phyloP scores from a whole-genome alignment of 2,329 filamentous ascomycete genomes.

The Coniella lustricola region DNA sequence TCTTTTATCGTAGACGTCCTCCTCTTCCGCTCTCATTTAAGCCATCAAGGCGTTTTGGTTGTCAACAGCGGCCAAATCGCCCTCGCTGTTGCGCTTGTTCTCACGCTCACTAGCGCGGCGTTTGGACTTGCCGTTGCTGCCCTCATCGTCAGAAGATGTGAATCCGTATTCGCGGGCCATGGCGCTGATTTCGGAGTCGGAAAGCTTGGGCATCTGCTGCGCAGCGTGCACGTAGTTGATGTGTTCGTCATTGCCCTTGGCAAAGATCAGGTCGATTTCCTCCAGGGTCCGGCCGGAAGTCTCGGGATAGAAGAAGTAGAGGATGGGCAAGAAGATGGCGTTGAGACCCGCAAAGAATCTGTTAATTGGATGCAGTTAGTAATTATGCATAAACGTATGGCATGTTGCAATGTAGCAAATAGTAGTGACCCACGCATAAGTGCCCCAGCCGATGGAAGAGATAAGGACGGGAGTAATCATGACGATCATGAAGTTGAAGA shows the following conservation, averaged over 20 bases:
- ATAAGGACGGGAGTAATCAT: conserved; percentile 60
- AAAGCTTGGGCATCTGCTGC: conserved; percentile 11
- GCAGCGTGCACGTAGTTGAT: conserved; percentile 12
- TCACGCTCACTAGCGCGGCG: conserved; percentile 1
- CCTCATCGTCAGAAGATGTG: conserved; percentile 13
- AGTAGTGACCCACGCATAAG: conserved; percentile 7
- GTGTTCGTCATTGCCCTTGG: conserved; percentile 13
- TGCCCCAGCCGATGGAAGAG: conserved; percentile 43
- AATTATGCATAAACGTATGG: no score
- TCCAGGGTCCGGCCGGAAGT: conserved; percentile 46
- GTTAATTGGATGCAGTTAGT: background rate
- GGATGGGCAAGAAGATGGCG: conserved; percentile 43
- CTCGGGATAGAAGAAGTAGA: conserved; percentile 42
- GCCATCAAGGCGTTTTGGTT: conserved; percentile 13
- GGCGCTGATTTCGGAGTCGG: conserved; percentile 7
- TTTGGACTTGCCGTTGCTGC: conserved; percentile 1
- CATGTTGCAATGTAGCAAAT: no score
- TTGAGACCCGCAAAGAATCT: conserved; percentile 46
- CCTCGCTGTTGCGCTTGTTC: conserved; percentile 4
- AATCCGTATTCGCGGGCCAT: conserved; percentile 15
- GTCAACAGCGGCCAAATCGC: background rate
- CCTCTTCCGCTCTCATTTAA: background rate
- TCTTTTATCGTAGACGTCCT: no score
- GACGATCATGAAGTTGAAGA: conserved; percentile 42
- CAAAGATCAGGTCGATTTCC: conserved; percentile 47